These are phyloP conservation scores for Rhazya stricta DNA, from an alignment of 257 asterid genomes.

Conservation along the genomic window DNA sequence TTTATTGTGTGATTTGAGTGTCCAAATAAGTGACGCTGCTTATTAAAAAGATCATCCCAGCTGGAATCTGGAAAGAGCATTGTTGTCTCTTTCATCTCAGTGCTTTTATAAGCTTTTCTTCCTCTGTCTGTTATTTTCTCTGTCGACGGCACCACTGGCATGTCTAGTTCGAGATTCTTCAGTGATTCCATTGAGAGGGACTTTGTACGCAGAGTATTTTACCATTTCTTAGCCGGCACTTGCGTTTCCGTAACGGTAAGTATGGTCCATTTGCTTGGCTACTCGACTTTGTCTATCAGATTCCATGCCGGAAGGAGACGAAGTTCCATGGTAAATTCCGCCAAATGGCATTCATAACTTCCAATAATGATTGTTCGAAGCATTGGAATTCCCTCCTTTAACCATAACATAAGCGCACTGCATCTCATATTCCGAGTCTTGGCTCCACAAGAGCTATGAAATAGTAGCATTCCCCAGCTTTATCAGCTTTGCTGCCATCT, in stretches of 20 bases:
- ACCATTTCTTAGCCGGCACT: conserved; percentile 2
- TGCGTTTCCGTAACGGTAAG: not conserved
- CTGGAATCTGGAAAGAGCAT: conserved; percentile 3
- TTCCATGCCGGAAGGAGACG: conserved; percentile 5
- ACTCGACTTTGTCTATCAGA: conserved; percentile 18
- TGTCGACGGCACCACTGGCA: not conserved
- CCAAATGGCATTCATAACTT: conserved; percentile 17
- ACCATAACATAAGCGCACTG: not conserved
- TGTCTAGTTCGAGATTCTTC: not conserved
- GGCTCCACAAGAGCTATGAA: not conserved
- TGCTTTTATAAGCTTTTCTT: not conserved
- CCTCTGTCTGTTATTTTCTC: not conserved
- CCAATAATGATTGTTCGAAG: conserved; percentile 1
- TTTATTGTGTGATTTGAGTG: not conserved
- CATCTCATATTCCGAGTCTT: not conserved
- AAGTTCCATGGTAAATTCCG: conserved; percentile 31
- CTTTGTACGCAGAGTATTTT: not conserved
- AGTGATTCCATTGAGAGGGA: not conserved
- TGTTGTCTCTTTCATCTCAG: not conserved
- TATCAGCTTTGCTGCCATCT: not conserved
- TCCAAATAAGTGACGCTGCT: not conserved
- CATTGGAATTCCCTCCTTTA: conserved; percentile 16
- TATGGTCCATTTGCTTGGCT: conserved; percentile 4
- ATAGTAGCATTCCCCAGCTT: not conserved
- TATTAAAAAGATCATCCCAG: not conserved